Evolutionary conservation across 2,329 filamentous ascomycete genomes (phyloP).

Genomic region (Monascus ruber): DNA sequence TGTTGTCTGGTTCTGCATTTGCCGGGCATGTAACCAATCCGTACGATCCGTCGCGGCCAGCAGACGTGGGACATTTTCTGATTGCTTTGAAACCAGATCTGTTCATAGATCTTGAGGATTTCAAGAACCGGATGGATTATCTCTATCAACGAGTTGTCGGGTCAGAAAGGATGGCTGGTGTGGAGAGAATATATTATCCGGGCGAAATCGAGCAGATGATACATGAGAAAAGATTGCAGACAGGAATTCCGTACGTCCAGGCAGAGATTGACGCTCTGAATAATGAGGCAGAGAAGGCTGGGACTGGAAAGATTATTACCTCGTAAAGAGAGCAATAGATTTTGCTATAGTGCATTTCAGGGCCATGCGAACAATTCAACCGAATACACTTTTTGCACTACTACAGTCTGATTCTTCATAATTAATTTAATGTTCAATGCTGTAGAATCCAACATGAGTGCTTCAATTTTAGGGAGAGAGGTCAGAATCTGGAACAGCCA

Average conservation of each 20-base stretch:
- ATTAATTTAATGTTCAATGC: too few relatives aligned
- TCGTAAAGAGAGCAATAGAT: background rate
- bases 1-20: constrained; percentile 65
- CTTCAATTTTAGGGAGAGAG: too few relatives aligned
- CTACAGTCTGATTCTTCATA: too few relatives aligned
- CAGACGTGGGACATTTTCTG: constrained; percentile 65
- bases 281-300: constrained; percentile 37
- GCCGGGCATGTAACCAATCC: constrained; percentile 66
- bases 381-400: too few relatives aligned
- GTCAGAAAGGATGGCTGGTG: constrained; percentile 41
- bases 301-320: constrained; percentile 9
- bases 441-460: too few relatives aligned
- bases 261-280: constrained; percentile 41
- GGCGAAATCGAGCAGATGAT: constrained; percentile 46
- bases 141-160: constrained; percentile 44
- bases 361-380: too few relatives aligned
- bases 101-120: constrained; percentile 60
- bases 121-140: constrained; percentile 49
- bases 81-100: constrained; percentile 62
- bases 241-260: constrained; percentile 40
- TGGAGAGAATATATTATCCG: constrained; percentile 47
- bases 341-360: too few relatives aligned
- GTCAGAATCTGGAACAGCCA: too few relatives aligned
- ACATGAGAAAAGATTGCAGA: constrained; percentile 28
- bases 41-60: constrained; percentile 58